Evolutionary conservation across 108 stramenopile species (phyloP).

Genomic region (Nannochloropsis oceanica): DNA sequence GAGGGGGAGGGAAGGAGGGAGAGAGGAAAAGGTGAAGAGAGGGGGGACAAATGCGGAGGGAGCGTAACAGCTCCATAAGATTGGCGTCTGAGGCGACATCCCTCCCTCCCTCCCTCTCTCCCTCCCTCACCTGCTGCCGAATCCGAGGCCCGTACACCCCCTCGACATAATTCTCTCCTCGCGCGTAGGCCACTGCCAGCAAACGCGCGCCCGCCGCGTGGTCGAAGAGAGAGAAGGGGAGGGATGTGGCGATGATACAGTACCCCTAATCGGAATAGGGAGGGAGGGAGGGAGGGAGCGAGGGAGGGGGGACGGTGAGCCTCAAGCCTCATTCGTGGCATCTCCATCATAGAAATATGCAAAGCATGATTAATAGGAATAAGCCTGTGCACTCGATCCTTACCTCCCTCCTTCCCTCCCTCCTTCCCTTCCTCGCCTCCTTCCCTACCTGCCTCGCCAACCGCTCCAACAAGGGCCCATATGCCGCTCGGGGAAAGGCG

Average conservation of each 20-base stretch:
- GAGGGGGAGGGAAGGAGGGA: background rate
- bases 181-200: background rate
- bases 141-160: background rate
- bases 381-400: background rate
- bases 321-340: background rate
- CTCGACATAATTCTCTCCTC: background rate
- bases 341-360: too few relatives aligned
- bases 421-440: background rate
- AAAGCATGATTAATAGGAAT: background rate
- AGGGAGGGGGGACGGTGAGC: background rate
- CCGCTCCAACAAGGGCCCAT: constrained; percentile 11
- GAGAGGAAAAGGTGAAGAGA: background rate
- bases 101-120: background rate
- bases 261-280: background rate
- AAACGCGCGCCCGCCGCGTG: background rate
- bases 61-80: too few relatives aligned
- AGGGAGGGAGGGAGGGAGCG: background rate
- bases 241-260: background rate
- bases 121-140: background rate
- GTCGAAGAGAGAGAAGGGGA: background rate
- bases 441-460: constrained; percentile 10
- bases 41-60: too few relatives aligned
- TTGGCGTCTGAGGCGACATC: background rate
- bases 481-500: constrained; percentile 8
- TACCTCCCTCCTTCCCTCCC: background rate